Evolutionary conservation across 148 eudicot genomes (phyloP), one percentile per base, ranked within the genome.

Genomic region (Limonium bicolor): DNA sequence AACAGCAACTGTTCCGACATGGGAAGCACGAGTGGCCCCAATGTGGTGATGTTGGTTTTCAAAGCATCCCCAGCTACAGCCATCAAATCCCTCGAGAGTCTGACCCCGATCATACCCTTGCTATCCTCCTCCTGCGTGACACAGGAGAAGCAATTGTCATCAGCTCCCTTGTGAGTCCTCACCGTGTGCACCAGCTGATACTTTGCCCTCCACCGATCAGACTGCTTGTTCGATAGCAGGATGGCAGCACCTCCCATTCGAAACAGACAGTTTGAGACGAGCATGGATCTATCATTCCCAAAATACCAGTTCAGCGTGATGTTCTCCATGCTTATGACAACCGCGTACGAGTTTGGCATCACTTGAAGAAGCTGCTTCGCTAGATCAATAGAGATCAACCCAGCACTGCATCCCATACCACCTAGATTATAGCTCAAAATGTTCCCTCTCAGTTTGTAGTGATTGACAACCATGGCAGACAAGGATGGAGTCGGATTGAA

Each of bases 351-450:
- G 27, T 59, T 69, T 21, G 74, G 69, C 25, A 63, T 65, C 4
- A 69, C 74, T 59, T 63, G 74, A 36, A 69, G 65, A 32, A 69
- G 74, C 20, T 69, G 51, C 44, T 59, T 69, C 6, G 74, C 74
- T 50, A 69, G 74, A 59, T 69, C 74, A 4, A 69, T 69, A 9
- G 74, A 59, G 50, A 69, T 69, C 51, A 69, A 59, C 22, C 74
- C 74, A 4, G 74, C 74, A 59, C 74, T 69, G 24, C 74, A 69
- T 11, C 74, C 74, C 74, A 69, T 69, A 15, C 74, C 74, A 19
- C 74, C 69, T 19, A 69, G 74, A 55, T 69, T 69, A 31, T 63
- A 51, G 56, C 69, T 69, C n/a, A 63, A 24, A 59, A 69, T 55
- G 39, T 69, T 69, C 35, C 74, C 74, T 26, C 74, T 59, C 12